phyloP scores from a whole-genome alignment of 192 early-diverging fungal species.

The Fimicolochytrium jonesii region DNA sequence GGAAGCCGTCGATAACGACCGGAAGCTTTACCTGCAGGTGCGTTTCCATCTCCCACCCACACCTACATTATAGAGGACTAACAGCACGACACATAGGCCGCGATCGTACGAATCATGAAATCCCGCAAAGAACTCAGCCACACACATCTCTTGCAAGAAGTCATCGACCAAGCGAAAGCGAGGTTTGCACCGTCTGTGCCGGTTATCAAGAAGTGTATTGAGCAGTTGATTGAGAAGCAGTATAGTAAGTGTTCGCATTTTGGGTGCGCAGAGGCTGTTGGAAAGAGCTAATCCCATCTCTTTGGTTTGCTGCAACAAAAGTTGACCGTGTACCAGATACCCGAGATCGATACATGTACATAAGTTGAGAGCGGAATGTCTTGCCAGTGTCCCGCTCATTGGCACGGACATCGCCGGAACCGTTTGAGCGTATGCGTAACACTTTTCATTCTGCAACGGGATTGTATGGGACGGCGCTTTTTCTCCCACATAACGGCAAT shows the following conservation, averaged over 20 bases:
- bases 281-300: background rate
- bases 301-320: background rate
- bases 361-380: constrained; percentile 17
- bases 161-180: constrained; percentile 64
- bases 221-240: constrained; percentile 80
- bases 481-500: too few relatives aligned
- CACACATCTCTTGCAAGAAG: constrained; percentile 66
- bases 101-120: constrained; percentile 87
- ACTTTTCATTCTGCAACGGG: too few relatives aligned
- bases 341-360: constrained; percentile 29
- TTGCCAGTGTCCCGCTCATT: too few relatives aligned
- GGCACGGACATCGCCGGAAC: too few relatives aligned
- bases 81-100: constrained; percentile 41
- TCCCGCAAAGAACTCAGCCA: constrained; percentile 63
- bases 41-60: too few relatives aligned
- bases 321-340: constrained; percentile 7
- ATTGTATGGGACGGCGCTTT: too few relatives aligned
- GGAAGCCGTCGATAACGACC: constrained; percentile 72
- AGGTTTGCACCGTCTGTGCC: constrained; percentile 68
- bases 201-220: constrained; percentile 80
- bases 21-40: constrained; percentile 69
- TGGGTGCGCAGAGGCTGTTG: background rate
- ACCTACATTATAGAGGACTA: background rate
- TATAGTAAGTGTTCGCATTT: constrained; percentile 48
- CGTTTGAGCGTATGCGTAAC: too few relatives aligned